These are phyloP conservation scores for Kodamaea ohmeri DNA, from an alignment of 1,139 yeast genomes.

Conservation along the genomic window DNA sequence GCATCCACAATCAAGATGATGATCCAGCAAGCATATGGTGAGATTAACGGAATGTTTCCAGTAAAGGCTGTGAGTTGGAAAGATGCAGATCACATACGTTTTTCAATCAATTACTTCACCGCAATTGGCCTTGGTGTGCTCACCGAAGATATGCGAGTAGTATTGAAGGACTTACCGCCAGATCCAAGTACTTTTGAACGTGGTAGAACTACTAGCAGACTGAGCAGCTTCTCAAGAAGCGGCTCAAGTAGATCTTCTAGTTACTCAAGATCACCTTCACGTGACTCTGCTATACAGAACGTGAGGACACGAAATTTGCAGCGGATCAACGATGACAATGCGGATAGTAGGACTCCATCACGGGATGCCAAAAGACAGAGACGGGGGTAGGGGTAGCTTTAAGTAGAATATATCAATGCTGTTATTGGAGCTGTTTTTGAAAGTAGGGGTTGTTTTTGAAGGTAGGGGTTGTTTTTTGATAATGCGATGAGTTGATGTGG, in stretches of 20 bases:
- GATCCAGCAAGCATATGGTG: constrained; percentile 53
- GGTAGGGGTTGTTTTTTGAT: too few species aligned
- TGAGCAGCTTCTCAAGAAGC: constrained; percentile 17
- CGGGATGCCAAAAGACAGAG: constrained; percentile 5
- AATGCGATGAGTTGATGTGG: too few species aligned
- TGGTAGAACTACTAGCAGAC: constrained; percentile 4
- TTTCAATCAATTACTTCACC: constrained; percentile 86
- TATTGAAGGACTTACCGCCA: constrained; percentile 38
- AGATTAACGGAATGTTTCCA: constrained; percentile 50
- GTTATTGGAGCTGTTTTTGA: background rate
- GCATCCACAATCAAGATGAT: constrained; percentile 45
- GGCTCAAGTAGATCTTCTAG: constrained; percentile 13
- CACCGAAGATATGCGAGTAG: constrained; percentile 78
- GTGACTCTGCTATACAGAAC: background rate
- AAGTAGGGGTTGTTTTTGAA: too few species aligned
- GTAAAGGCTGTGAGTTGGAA: constrained; percentile 35
- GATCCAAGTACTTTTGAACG: constrained; percentile 16
- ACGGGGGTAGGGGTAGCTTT: background rate
- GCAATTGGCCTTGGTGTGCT: constrained; percentile 86
- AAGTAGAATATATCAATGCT: background rate
- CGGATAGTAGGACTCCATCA: constrained; percentile 12
- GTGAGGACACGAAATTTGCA: background rate
- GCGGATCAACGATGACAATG: constrained; percentile 12
- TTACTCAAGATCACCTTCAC: constrained; percentile 18
- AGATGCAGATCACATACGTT: constrained; percentile 62